These are phyloP conservation scores for Lentinus brumalis DNA, from an alignment of 768 basidiomycete species.

Conservation along the genomic window DNA sequence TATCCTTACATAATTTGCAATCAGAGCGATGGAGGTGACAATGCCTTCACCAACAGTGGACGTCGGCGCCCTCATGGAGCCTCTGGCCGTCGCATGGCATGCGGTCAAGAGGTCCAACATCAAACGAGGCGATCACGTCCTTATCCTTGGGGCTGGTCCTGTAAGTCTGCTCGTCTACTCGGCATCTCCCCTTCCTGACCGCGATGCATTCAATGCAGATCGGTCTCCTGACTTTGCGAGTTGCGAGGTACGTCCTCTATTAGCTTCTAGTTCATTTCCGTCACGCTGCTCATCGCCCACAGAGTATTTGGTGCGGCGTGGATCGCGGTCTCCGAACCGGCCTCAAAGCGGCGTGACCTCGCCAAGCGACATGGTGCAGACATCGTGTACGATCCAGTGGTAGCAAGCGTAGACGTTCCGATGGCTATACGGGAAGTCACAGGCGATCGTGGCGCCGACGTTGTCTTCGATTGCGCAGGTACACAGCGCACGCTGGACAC, in stretches of 20 bases:
- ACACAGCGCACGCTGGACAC: slow-evolving; percentile 39
- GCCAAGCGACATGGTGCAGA: slow-evolving; percentile 42
- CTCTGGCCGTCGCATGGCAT: slow-evolving; percentile 49
- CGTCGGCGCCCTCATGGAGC: slow-evolving; percentile 49
- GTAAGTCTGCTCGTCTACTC: slow-evolving; percentile 28
- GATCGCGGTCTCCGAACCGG: slow-evolving; percentile 46
- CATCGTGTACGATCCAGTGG: slow-evolving; percentile 38
- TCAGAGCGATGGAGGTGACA: not conserved
- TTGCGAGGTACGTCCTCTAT: slow-evolving; percentile 13
- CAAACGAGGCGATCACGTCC: slow-evolving; percentile 39
- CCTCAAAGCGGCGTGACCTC: slow-evolving; percentile 38
- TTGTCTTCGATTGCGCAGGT: slow-evolving; percentile 52
- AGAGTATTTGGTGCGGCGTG: slow-evolving; percentile 30
- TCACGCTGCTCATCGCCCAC: not conserved
- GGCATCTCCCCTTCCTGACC: not conserved
- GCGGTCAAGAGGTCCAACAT: slow-evolving; percentile 45
- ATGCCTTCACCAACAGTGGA: slow-evolving; percentile 37
- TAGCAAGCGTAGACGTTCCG: slow-evolving; percentile 26
- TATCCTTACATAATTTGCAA: not conserved
- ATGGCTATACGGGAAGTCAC: slow-evolving; percentile 31
- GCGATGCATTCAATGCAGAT: slow-evolving; percentile 10
- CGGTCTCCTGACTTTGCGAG: slow-evolving; percentile 21
- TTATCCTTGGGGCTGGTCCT: slow-evolving; percentile 49
- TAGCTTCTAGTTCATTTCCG: not conserved
- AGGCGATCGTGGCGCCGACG: slow-evolving; percentile 40